Base-by-base conservation (phyloP, 768 basidiomycete genomes). In the Leccinellum luteum region DNA sequence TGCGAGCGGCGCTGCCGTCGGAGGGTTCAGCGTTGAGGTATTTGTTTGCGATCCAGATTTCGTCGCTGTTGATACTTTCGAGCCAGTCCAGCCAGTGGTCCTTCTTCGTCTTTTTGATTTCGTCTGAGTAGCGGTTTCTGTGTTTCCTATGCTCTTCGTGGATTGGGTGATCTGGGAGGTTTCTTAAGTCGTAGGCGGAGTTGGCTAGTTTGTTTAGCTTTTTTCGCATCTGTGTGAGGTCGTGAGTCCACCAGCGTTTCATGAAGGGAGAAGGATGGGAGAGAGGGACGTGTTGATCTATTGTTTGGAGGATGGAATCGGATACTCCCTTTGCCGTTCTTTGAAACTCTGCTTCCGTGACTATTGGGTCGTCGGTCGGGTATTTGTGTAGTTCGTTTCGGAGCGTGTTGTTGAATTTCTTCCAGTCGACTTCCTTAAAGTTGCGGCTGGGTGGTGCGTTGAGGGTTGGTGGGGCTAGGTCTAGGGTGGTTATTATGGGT, bases 221-320 rank as follows among this genome's bases (percentile, higher is more conserved):
- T 23, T 17, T 25, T 1, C 8, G 15, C 19, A 57, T 21, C 2
- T 57, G 9, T 2, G 34, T 23, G 1, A 57, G 45, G 2, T 53
- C 34, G 2, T 13, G 17, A 0, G 34, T 53, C 56, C 51, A 57
- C 56, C 56, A 57, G 3, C 35, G 1, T 23, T 57, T 57, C 1
- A 32, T 21, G 17, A 52, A 21, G 1, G 19, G 34, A 12, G 15
- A 9, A 1, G 32, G 56, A 0, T 27, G 1, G 1, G 32, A 17
- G 6, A 23, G 3, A 6, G 44, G 45, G 2, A 57, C 17, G 9
- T 52, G 51, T 3, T 3, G 2, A 0, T 47, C 17, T 0, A 53
- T 57, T 0, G 12, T 28, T 6, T 6, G 12, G 0, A 25, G 23
- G 0, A 48, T 25, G 2, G 25, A 6, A 1, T 25, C 12, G 14